Percentiles rank a stretch among this genome's conserved stretches.
These are phyloP conservation scores for Macaranga tanarius DNA, from an alignment of 441 rosid genomes.

Conservation along the genomic window DNA sequence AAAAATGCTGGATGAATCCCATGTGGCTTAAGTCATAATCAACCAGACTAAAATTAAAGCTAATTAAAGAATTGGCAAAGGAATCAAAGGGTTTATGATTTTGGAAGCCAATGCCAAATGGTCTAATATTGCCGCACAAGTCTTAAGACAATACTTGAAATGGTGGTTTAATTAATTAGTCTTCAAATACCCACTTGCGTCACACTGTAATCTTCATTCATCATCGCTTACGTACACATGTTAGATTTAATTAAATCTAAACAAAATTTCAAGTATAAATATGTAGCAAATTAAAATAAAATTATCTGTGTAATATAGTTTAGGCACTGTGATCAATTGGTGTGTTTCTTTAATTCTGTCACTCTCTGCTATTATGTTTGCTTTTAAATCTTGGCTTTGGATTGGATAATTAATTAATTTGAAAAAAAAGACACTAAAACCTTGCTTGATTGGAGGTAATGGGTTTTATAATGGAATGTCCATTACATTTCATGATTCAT, in stretches of 20 bases:
- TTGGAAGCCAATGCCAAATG: background rate
- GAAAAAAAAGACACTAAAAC: background rate
- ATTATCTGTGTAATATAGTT: too few species aligned
- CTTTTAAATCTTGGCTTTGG: background rate
- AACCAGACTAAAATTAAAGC: background rate
- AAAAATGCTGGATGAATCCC: background rate
- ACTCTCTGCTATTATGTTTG: background rate
- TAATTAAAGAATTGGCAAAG: conserved; percentile 16
- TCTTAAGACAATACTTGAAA: conserved; percentile 1
- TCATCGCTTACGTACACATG: conserved; percentile 43
- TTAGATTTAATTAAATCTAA: too few species aligned
- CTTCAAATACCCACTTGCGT: conserved; percentile 26
- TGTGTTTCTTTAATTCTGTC: too few species aligned
- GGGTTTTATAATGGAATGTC: too few species aligned
- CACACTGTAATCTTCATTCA: conserved; percentile 29
- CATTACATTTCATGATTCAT: too few species aligned
- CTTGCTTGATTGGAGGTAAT: too few species aligned
- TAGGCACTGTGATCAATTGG: too few species aligned
- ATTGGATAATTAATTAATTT: background rate
- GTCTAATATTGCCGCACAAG: conserved; percentile 31
- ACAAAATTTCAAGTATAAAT: too few species aligned
- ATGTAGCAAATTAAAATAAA: too few species aligned
- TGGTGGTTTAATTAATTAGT: background rate
- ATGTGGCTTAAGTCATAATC: background rate
- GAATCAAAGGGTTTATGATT: background rate